Percentiles rank a stretch among this genome's conserved stretches.
Conservation (phyloP, 2,329 filamentous ascomycete species). For the Remersonia thermophila region DNA sequence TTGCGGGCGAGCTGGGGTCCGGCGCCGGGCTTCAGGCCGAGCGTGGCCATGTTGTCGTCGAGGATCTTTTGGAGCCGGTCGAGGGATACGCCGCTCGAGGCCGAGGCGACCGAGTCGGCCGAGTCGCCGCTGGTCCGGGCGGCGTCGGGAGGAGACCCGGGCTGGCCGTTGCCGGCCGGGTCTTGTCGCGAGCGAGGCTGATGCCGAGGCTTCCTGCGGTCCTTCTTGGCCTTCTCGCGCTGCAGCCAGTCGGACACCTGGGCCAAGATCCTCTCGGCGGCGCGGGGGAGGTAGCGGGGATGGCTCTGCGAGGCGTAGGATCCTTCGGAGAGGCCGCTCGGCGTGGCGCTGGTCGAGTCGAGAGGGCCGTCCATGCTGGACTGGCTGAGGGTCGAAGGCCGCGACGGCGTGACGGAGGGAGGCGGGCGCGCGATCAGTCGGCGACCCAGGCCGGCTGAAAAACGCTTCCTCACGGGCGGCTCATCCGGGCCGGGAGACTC, state of each 20-base stretch:
- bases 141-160: no score
- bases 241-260: slow-evolving; percentile 66
- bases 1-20: slow-evolving; percentile 31
- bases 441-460: slow-evolving; percentile 30
- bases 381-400: slow-evolving; percentile 31
- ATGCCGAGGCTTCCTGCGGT: slow-evolving; percentile 38
- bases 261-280: slow-evolving; percentile 5
- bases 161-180: no score
- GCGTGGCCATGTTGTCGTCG: slow-evolving; percentile 48
- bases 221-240: slow-evolving; percentile 59
- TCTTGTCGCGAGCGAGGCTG: no score
- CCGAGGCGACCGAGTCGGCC: slow-evolving; percentile 47
- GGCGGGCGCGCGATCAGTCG: slow-evolving; percentile 33
- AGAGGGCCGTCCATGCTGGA: slow-evolving; percentile 23
- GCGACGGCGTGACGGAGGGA: slow-evolving; percentile 28
- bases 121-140: no score
- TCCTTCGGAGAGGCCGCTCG: slow-evolving; percentile 20
- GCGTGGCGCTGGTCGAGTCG: slow-evolving; percentile 16
- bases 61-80: slow-evolving; percentile 73
- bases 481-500: slow-evolving; percentile 27
- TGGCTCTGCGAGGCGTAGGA: slow-evolving; percentile 18
- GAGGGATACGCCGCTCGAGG: slow-evolving; percentile 60
- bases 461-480: slow-evolving; percentile 29
- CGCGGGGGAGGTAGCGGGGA: slow-evolving; percentile 22
- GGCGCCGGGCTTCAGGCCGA: slow-evolving; percentile 37